These are phyloP conservation scores for Arthrinium phaeospermum DNA, from an alignment of 2,329 filamentous ascomycete genomes.

Conservation along the genomic window DNA sequence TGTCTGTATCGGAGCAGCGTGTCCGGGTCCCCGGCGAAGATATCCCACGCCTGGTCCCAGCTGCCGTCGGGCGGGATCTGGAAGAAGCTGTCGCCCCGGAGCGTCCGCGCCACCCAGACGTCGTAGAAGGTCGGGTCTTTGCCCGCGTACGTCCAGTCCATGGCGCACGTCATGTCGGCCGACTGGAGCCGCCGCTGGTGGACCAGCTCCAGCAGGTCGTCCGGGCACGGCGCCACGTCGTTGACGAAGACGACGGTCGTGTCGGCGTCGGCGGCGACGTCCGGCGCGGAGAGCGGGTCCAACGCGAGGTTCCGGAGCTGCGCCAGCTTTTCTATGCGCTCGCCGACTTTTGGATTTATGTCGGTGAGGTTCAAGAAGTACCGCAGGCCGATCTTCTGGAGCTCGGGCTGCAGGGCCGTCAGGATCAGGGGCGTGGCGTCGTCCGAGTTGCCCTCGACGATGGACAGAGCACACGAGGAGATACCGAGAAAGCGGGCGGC, in stretches of 20 bases:
- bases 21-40: slow-evolving; percentile 57
- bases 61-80: slow-evolving; percentile 54
- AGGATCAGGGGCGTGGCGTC: slow-evolving; percentile 61
- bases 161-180: slow-evolving; percentile 62
- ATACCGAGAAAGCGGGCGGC: slow-evolving; percentile 56
- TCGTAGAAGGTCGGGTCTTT: slow-evolving; percentile 59
- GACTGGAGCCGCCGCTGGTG: slow-evolving; percentile 51
- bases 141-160: slow-evolving; percentile 61
- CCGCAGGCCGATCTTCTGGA: slow-evolving; percentile 44
- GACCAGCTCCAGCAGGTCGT: slow-evolving; percentile 63
- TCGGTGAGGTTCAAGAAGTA: slow-evolving; percentile 51
- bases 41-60: slow-evolving; percentile 54
- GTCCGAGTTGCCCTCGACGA: slow-evolving; percentile 60
- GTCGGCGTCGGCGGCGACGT: slow-evolving; percentile 31
- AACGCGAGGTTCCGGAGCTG: slow-evolving; percentile 59
- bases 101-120: slow-evolving; percentile 58
- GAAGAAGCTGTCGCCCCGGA: slow-evolving; percentile 62
- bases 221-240: slow-evolving; percentile 57
- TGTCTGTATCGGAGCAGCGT: slow-evolving; percentile 40
- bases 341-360: slow-evolving; percentile 48
- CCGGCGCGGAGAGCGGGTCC: slow-evolving; percentile 44
- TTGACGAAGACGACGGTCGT: slow-evolving; percentile 59
- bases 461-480: slow-evolving; percentile 55
- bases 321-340: slow-evolving; percentile 55
- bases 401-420: slow-evolving; percentile 42